Conservation (phyloP, 1,284 basidiomycete genomes). For the Tilletia walkeri region DNA sequence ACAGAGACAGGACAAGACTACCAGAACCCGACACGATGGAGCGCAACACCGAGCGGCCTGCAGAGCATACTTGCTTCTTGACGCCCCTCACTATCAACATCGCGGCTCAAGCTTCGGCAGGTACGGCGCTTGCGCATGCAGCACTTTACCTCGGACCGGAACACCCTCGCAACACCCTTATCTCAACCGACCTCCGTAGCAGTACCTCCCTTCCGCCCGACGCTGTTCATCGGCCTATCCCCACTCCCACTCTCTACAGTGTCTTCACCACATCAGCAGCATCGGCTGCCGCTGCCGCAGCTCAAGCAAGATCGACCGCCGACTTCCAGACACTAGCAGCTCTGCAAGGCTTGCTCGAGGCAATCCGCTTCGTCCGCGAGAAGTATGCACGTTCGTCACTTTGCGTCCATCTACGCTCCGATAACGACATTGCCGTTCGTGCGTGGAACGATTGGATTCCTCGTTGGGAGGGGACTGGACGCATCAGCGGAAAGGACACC, state of each 20-base stretch:
- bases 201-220: not conserved
- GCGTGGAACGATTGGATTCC: not conserved
- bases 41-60: too few relatives aligned
- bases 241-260: not conserved
- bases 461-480: not conserved
- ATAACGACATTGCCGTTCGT: not conserved
- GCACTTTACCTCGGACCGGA: not conserved
- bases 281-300: not conserved
- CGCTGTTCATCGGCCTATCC: not conserved
- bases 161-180: not conserved
- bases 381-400: not conserved
- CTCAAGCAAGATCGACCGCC: not conserved
- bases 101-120: not conserved
- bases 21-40: not conserved
- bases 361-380: not conserved
- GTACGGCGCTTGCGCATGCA: not conserved
- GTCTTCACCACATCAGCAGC: too few relatives aligned
- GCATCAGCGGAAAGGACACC: not conserved
- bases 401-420: not conserved
- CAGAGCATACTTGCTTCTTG: not conserved
- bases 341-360: conserved; percentile 2
- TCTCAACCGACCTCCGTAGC: not conserved
- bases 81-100: not conserved
- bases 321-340: not conserved
- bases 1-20: too few relatives aligned